Percentiles rank a stretch among this genome's conserved stretches.
Conservation (phyloP, 2,329 filamentous ascomycete genomes). For the Pseudocercospora crystallina region DNA sequence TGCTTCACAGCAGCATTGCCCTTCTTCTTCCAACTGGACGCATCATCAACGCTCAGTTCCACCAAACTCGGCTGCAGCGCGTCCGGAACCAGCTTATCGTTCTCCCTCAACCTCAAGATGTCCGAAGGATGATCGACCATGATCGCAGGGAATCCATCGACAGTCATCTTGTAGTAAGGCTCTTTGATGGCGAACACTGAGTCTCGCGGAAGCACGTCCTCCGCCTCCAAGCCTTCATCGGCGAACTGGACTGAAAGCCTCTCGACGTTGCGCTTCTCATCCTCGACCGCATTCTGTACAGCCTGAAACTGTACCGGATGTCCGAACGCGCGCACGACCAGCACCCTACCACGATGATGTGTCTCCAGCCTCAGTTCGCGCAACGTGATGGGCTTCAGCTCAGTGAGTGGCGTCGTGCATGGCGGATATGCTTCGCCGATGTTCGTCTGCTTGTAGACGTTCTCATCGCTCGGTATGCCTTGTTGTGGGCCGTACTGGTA, state of each 20-base stretch:
- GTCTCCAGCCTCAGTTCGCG: slow-evolving; percentile 25
- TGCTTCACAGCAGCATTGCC: slow-evolving; percentile 22
- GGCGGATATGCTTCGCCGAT: slow-evolving; percentile 24
- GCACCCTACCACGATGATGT: slow-evolving; percentile 21
- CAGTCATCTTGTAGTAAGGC: slow-evolving; percentile 26
- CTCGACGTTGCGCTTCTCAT: slow-evolving; percentile 40
- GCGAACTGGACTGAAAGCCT: slow-evolving; percentile 18
- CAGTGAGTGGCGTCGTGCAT: slow-evolving; percentile 13
- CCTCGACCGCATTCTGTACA: slow-evolving; percentile 30
- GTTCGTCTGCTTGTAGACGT: not conserved
- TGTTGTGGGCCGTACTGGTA: not conserved
- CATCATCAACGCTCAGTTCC: slow-evolving; percentile 3
- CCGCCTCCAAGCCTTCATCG: not conserved
- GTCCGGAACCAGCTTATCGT: slow-evolving; percentile 11
- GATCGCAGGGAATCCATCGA: slow-evolving; percentile 16
- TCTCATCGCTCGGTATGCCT: too few relatives aligned
- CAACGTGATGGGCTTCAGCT: slow-evolving; percentile 22
- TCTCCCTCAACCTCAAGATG: slow-evolving; percentile 19
- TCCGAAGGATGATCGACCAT: slow-evolving; percentile 32
- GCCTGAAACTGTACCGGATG: slow-evolving; percentile 8
- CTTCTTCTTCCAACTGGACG: slow-evolving; percentile 17
- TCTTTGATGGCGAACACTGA: slow-evolving; percentile 29
- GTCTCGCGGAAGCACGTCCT: slow-evolving; percentile 14
- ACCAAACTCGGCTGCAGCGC: slow-evolving; percentile 1
- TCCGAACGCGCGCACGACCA: slow-evolving; percentile 24